Evolutionary conservation across 129 eudicot genomes (phyloP).

Genomic region (Heracleum sosnowskyi): DNA sequence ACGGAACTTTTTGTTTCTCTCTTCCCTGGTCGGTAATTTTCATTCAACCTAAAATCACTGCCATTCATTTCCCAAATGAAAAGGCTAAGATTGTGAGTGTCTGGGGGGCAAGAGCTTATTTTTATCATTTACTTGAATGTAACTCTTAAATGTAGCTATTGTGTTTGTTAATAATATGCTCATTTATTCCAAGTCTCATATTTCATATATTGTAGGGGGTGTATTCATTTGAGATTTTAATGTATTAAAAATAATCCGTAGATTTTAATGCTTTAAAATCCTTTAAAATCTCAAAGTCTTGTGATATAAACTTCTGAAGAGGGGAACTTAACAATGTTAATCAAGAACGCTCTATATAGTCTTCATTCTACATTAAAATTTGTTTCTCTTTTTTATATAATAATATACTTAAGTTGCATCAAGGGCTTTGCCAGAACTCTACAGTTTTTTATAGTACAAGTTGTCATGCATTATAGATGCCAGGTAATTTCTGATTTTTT

Average conservation of each 20-base stretch:
- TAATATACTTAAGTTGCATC: background rate
- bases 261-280: too few relatives aligned
- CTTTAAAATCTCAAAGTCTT: too few relatives aligned
- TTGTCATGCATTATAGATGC: background rate
- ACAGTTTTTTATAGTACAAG: background rate
- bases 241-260: too few relatives aligned
- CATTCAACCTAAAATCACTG: too few relatives aligned
- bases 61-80: too few relatives aligned
- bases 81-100: background rate
- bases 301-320: background rate
- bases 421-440: background rate
- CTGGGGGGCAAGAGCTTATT: too few relatives aligned
- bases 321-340: background rate
- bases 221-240: too few relatives aligned
- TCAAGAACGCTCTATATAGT: background rate
- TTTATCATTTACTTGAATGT: too few relatives aligned
- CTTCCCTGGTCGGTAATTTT: background rate
- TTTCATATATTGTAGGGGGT: too few relatives aligned
- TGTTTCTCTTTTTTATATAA: background rate
- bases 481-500: background rate
- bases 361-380: background rate
- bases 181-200: background rate
- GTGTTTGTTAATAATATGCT: background rate
- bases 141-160: too few relatives aligned
- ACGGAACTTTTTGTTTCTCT: constrained; percentile 32